These are phyloP conservation scores for Cryptosporidium meleagridis DNA, from an alignment of 169 alveolate species.

Conservation along the genomic window DNA sequence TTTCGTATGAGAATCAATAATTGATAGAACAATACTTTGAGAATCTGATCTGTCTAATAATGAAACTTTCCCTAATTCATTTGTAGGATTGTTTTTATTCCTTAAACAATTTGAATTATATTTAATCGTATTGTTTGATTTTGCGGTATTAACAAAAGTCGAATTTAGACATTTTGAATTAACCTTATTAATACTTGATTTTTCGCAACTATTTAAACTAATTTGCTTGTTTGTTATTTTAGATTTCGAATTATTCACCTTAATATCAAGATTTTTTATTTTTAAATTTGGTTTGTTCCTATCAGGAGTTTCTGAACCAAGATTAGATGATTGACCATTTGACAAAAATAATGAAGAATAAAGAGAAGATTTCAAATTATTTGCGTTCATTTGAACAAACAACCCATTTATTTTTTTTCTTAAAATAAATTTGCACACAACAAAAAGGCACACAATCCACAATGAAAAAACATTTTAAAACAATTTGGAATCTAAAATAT, in stretches of 20 bases:
- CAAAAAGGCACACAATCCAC: background rate
- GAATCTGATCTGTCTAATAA: background rate
- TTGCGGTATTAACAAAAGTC: background rate
- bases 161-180: background rate
- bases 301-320: background rate
- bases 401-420: background rate
- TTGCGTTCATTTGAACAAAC: background rate
- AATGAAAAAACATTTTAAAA: too few species aligned
- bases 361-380: constrained; percentile 20
- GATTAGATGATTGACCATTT: background rate
- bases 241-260: background rate
- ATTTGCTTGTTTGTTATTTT: background rate
- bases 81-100: too few species aligned
- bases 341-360: constrained; percentile 22
- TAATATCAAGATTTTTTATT: background rate
- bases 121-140: background rate
- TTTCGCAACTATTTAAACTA: background rate
- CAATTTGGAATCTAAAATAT: too few species aligned
- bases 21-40: background rate
- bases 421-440: background rate
- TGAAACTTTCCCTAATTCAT: too few species aligned
- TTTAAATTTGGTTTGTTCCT: background rate
- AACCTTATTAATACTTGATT: background rate
- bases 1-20: too few species aligned
- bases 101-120: background rate